Evolutionary conservation across 495 filamentous ascomycete species (phyloP).

Genomic region (Hypomontagnella monticulosa): DNA sequence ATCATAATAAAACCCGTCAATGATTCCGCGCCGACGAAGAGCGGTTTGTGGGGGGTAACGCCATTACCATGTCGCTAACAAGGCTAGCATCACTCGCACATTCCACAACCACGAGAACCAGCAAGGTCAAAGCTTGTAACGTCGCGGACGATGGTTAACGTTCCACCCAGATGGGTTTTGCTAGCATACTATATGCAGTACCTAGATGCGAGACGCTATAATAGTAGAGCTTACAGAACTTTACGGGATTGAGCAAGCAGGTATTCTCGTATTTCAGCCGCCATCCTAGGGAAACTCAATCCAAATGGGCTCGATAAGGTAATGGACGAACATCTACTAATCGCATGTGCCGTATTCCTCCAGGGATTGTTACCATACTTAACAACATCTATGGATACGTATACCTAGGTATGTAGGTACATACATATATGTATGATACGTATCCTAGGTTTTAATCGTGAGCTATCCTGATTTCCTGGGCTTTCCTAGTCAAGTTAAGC

Average conservation of each 20-base stretch:
- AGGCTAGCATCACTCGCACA: conserved; percentile 11
- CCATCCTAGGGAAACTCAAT: conserved; percentile 2
- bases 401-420: too few species aligned
- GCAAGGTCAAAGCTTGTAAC: conserved; percentile 33
- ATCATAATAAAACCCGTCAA: conserved; percentile 10
- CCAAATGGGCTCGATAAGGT: background rate
- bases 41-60: conserved; percentile 28
- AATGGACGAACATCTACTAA: conserved; percentile 9
- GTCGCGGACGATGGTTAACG: conserved; percentile 27
- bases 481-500: background rate
- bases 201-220: conserved; percentile 15
- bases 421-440: too few species aligned
- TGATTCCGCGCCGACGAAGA: conserved; percentile 12
- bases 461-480: conserved; percentile 10
- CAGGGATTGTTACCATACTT: too few species aligned
- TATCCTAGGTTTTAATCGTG: too few species aligned
- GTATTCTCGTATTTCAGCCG: conserved; percentile 35
- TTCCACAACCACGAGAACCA: conserved; percentile 20
- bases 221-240: background rate
- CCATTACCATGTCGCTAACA: conserved; percentile 29
- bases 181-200: background rate
- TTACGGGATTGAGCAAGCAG: background rate
- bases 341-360: conserved; percentile 24
- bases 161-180: conserved; percentile 36
- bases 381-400: too few species aligned